Evolutionary conservation across 345 rosid genomes (phyloP).

Genomic region (Pelargonium nanum): DNA sequence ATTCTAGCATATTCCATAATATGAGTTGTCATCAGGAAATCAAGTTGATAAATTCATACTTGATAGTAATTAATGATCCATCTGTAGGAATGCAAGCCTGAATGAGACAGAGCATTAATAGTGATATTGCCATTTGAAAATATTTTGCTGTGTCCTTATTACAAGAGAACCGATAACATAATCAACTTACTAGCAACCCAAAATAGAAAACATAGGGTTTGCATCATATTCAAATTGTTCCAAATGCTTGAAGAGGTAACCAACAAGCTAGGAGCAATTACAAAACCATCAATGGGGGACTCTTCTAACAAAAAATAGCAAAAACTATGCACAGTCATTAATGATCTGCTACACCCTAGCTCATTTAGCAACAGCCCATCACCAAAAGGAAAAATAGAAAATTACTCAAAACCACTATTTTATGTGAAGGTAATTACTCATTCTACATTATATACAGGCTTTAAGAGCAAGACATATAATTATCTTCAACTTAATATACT

Average conservation of each 20-base stretch:
- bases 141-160: not conserved
- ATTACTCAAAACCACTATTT: not conserved
- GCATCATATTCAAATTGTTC: not conserved
- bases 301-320: not conserved
- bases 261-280: not conserved
- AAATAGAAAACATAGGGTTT: not conserved
- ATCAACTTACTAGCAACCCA: not conserved
- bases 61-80: not conserved
- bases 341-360: not conserved
- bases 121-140: not conserved
- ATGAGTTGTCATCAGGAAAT: not conserved
- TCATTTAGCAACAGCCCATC: not conserved
- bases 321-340: not conserved
- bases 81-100: not conserved
- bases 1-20: slow-evolving; percentile 35
- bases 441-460: not conserved
- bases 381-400: not conserved
- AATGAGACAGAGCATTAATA: not conserved
- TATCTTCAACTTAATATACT: not conserved
- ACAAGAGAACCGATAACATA: not conserved
- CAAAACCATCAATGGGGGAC: not conserved
- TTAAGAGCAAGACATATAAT: not conserved
- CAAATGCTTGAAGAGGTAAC: not conserved
- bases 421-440: not conserved
- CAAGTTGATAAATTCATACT: slow-evolving; percentile 1